Evolutionary conservation across 2,329 filamentous ascomycete species (phyloP), one percentile per base, ranked within the genome.

Genomic region (Colletotrichum aenigma): DNA sequence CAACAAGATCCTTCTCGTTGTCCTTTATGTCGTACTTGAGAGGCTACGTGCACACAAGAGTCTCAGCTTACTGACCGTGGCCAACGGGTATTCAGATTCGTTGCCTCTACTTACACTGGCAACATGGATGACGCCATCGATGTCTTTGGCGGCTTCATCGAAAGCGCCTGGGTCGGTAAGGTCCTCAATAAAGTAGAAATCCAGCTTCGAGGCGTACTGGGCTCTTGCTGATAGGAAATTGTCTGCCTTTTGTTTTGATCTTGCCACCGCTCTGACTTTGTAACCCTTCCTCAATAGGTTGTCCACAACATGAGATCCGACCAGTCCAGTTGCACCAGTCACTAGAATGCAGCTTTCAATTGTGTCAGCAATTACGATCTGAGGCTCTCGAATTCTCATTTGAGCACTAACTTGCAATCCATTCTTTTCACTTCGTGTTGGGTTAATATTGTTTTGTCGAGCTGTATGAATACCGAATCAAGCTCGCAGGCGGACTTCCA

Each of bases 311-410:
- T 65, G 61, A 13, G 61, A 65, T 9, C 61, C 61, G 80, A 80
- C 82, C 80, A 82, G 82, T 15, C 79, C 80, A 2, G 76, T 80
- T 16, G 79, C 79, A 13, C 81, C 80, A 1, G 79, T 81, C 12
- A 81, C 79, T 24, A 81, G 69, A 9, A 81, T 75, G 15, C 30
- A 38, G 16, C 61, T 65, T 8, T 13, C 15, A 7, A 15, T 12
- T n/a, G 16, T 7, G 24, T 58, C 21, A 58, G 18, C 7, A 26
- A 18, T 7, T 28, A n/a, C 12, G 5, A 13, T 21, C 1, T 2
- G 5, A 13, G 24, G 13, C 55, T 58, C 4, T 26, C 16, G 55
- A 7, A 9, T 18, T 4, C 15, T 16, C 15, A 28, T 58, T 18
- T 2, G 15, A 24, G 15, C 4, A 58, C 55, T 18, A 9, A 58